These are phyloP conservation scores for Tinospora cordifolia DNA, from an alignment of 164 flowering plant genomes.

Conservation along the genomic window DNA sequence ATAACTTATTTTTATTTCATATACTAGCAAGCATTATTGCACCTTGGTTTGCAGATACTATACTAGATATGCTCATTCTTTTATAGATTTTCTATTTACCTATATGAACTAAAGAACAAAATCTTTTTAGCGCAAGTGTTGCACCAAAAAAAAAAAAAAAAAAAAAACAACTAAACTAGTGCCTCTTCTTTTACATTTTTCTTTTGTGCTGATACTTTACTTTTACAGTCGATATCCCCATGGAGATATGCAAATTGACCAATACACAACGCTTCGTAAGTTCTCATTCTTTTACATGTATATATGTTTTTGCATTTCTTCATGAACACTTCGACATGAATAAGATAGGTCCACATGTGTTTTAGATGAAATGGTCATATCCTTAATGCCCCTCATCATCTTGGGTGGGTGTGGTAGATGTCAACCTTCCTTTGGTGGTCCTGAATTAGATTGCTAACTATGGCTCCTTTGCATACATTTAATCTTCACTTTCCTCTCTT, in stretches of 20 bases:
- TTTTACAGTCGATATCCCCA: constrained; percentile 78
- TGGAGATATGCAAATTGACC: constrained; percentile 65
- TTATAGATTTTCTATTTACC: background rate
- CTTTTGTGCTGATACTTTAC: constrained; percentile 1
- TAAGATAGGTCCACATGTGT: background rate
- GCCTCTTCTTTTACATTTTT: background rate
- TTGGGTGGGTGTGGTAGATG: background rate
- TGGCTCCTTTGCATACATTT: background rate
- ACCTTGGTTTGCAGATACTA: too few species aligned
- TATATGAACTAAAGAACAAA: background rate
- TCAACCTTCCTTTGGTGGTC: background rate
- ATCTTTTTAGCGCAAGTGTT: background rate
- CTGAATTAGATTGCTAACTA: background rate
- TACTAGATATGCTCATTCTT: too few species aligned
- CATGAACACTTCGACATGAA: background rate
- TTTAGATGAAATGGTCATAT: background rate
- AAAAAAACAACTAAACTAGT: background rate
- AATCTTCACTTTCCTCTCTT: background rate
- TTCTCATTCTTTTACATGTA: background rate
- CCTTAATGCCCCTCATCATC: background rate
- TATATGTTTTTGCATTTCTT: too few species aligned
- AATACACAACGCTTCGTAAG: constrained; percentile 94
- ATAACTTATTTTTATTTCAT: too few species aligned
- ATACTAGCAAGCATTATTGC: too few species aligned
- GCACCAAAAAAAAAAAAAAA: background rate